Percentiles rank a stretch among this genome's conserved stretches.
phyloP scores from a whole-genome alignment of 768 basidiomycete genomes.

The Serendipita sp. region DNA sequence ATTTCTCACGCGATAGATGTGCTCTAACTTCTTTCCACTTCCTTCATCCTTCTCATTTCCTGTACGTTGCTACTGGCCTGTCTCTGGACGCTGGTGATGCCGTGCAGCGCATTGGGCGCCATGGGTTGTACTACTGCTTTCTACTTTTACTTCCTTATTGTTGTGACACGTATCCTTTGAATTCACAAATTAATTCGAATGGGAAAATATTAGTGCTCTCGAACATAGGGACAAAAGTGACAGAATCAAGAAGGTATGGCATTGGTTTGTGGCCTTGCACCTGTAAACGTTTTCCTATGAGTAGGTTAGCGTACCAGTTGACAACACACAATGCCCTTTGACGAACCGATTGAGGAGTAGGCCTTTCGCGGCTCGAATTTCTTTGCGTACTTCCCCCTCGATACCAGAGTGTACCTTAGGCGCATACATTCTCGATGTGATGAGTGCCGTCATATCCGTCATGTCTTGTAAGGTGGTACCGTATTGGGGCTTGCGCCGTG shows the following conservation, averaged over 20 bases:
- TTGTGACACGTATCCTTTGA: too few relatives aligned
- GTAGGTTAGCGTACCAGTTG: not conserved
- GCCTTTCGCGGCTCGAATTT: not conserved
- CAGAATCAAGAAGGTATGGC: too few relatives aligned
- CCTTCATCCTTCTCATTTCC: not conserved
- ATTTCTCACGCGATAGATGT: not conserved
- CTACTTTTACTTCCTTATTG: too few relatives aligned
- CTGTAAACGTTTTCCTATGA: conserved; percentile 1
- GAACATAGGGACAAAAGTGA: too few relatives aligned
- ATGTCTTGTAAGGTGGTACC: conserved; percentile 1
- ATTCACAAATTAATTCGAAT: too few relatives aligned
- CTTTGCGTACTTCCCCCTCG: conserved; percentile 4
- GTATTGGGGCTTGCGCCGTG: not conserved
- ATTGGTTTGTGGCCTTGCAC: not conserved
- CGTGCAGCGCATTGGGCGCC: too few relatives aligned
- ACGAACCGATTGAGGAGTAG: not conserved
- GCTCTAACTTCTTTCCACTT: not conserved
- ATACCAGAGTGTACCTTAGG: not conserved
- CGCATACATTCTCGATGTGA: conserved; percentile 1
- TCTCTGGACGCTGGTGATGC: too few relatives aligned
- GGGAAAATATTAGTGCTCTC: too few relatives aligned
- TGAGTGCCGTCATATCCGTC: conserved; percentile 1
- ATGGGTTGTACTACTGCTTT: too few relatives aligned
- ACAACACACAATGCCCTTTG: not conserved
- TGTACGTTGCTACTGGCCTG: too few relatives aligned